Base-by-base conservation (phyloP, 2,329 filamentous ascomycete genomes). In the Chaetoscypha palmicola region DNA sequence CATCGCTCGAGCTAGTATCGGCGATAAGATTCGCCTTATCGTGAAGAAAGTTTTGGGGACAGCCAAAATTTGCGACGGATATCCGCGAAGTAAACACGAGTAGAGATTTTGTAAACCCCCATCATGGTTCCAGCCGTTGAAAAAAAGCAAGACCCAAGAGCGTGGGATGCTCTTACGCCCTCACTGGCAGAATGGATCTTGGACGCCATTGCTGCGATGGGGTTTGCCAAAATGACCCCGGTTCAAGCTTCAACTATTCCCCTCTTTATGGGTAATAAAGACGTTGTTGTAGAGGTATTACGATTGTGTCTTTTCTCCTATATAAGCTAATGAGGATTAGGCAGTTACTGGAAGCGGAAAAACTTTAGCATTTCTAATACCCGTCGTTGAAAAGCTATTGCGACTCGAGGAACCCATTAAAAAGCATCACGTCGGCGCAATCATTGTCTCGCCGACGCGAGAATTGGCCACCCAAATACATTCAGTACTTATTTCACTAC, bases 171-270 rank as follows among this genome's bases (percentile, higher is more conserved):
- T 11, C 69, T 89, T 42, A 83, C 76, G 1, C 83, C 85, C 12
- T 68, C 81, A 4, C 68, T 89, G 23, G 85, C 83, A 48, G 74
- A 83, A 77, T 97, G 90, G 88, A 79, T 92, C 45, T 70, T 92
- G 42, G 86, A 94, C 53, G 89, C 88, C 47, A 81, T 94, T 38
- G 73, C 80, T 38, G 79, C 81, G 52, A 91, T 92, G 82, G 87
- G 88, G 48, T 95, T 95, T 65, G 70, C 74, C 51, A 82, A 84
- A 62, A 90, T 92, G 74, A 96, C 90, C 3, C 91, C 91, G 1
- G 90, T 96, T n/a, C 91, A 97, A 67, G 87, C 90, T 34, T 91
- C 88, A 47, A 84, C 87, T 3, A 84, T 96, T 53, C 88, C 89
- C 10, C 76, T 95, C 40, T 92, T 95, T 62, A 81, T 90, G 67